These are phyloP conservation scores for Sesbania bispinosa DNA, from an alignment of 306 rosid species.

Conservation along the genomic window DNA sequence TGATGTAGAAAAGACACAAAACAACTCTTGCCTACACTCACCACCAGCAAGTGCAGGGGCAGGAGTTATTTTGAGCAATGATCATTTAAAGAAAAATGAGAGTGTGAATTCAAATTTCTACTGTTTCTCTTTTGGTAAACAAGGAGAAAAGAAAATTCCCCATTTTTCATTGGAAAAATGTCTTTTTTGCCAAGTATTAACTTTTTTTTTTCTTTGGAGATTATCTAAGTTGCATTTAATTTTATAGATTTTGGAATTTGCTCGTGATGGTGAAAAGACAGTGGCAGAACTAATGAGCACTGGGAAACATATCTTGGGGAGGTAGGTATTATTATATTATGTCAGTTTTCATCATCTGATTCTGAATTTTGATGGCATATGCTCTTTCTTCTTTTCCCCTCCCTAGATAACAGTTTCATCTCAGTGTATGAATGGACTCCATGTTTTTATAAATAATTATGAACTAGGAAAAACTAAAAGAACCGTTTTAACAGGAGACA, in stretches of 20 bases:
- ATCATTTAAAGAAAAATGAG: too few relatives aligned
- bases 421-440: background rate
- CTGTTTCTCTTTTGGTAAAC: too few relatives aligned
- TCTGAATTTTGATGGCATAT: background rate
- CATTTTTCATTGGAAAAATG: background rate
- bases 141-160: too few relatives aligned
- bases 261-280: conserved; percentile 60
- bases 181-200: too few relatives aligned
- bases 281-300: conserved; percentile 65
- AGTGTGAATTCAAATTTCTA: too few relatives aligned
- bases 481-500: conserved; percentile 53
- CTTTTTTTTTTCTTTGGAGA: background rate
- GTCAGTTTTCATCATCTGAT: background rate
- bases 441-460: background rate
- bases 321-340: conserved; percentile 39
- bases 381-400: background rate
- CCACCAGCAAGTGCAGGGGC: too few relatives aligned
- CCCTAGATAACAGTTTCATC: background rate
- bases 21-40: too few relatives aligned
- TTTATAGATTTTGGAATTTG: conserved; percentile 70
- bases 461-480: background rate
- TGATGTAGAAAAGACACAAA: too few relatives aligned
- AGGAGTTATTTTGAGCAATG: too few relatives aligned
- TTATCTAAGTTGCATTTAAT: background rate
- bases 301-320: conserved; percentile 64